Conservation (phyloP, 2,329 filamentous ascomycete species). For the Penicillium sp. region DNA sequence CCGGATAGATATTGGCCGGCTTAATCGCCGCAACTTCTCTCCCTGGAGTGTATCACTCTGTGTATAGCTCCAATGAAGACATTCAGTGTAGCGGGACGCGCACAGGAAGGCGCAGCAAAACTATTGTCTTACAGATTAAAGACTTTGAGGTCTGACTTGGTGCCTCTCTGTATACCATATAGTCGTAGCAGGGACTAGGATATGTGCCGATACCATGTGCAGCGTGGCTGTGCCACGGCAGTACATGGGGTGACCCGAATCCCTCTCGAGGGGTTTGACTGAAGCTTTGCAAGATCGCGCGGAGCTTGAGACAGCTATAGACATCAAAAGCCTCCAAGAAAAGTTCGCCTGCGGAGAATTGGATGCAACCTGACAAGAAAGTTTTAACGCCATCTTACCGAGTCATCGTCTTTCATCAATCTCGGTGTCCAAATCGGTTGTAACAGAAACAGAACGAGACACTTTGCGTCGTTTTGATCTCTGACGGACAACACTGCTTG, state of each 20-base stretch:
- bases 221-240: slow-evolving; percentile 5
- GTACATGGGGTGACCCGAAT: not conserved
- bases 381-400: not conserved
- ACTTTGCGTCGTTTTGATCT: slow-evolving; percentile 29
- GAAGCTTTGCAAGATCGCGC: not conserved
- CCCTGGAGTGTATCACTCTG: not conserved
- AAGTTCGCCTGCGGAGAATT: not conserved
- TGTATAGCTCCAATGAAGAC: not conserved
- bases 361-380: not conserved
- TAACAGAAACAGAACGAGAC: slow-evolving; percentile 14
- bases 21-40: not conserved
- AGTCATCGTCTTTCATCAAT: slow-evolving; percentile 12
- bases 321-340: not conserved
- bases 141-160: not conserved
- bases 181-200: not conserved
- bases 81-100: not conserved
- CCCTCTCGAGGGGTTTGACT: not conserved
- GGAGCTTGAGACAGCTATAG: not conserved
- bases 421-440: slow-evolving; percentile 24
- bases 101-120: not conserved
- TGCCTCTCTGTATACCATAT: not conserved
- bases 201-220: slow-evolving; percentile 6
- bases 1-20: not conserved
- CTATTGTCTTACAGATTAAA: not conserved
- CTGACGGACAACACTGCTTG: slow-evolving; percentile 13